Evolutionary conservation across 441 rosid species (phyloP).

Genomic region (Croton laevigatus): DNA sequence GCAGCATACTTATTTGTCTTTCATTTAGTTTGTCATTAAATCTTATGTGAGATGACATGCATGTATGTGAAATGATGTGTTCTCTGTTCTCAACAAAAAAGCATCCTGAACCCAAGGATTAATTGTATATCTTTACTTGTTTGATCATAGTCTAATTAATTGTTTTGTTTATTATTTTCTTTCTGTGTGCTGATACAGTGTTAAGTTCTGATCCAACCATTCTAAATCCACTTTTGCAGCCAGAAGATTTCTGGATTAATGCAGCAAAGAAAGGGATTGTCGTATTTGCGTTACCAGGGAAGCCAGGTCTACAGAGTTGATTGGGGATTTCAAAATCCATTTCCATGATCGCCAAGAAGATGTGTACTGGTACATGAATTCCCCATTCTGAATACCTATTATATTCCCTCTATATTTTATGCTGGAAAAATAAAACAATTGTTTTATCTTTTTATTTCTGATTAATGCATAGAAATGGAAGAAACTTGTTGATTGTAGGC

Average conservation of each 20-base stretch:
- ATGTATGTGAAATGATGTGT: conserved; percentile 13
- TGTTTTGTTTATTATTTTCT: neutral
- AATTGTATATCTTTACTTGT: conserved; percentile 39
- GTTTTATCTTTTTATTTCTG: conserved; percentile 5
- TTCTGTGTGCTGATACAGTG: conserved; percentile 4
- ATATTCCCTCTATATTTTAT: neutral
- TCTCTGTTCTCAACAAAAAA: conserved; percentile 70
- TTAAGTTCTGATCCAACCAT: conserved; percentile 20
- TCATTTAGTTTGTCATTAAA: too few relatives aligned
- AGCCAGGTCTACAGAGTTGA: conserved; percentile 81
- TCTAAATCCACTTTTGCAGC: conserved; percentile 40
- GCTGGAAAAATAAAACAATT: conserved; percentile 8
- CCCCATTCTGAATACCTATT: too few relatives aligned
- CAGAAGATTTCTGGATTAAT: conserved; percentile 86
- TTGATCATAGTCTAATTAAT: conserved; percentile 9
- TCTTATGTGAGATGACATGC: neutral
- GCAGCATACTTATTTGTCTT: neutral
- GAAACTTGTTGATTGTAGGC: neutral
- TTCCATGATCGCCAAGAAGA: conserved; percentile 86
- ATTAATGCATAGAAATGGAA: conserved; percentile 9
- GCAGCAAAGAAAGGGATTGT: conserved; percentile 69
- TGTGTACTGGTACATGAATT: conserved; percentile 60
- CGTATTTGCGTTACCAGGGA: conserved; percentile 84
- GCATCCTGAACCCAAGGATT: conserved; percentile 73
- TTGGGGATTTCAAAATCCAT: conserved; percentile 79